Evolutionary conservation across 179 eudicot genomes (phyloP), one percentile per base, ranked within the genome.

Genomic region (Beta lomatogona): DNA sequence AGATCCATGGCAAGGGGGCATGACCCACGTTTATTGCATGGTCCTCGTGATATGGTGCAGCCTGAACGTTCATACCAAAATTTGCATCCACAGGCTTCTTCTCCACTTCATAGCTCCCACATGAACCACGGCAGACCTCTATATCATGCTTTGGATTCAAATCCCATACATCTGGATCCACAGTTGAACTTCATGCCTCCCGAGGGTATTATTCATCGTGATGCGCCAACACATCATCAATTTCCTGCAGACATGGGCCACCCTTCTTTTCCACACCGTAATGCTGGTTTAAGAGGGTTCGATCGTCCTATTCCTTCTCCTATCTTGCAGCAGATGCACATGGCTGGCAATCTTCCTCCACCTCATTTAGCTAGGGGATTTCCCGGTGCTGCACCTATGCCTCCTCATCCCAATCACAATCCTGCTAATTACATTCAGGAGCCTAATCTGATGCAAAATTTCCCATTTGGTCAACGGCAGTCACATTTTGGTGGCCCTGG

Each of bases 291-390:
- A 54, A 68, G 90, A 4, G 87, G 90, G 77, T 91, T 88, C 79
- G 97, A 96, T 84, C 83, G 71, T 77, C 91, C 87, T 52, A 67
- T 83, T 71, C 96, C 88, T 82, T 90, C 86, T 81, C 86, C 90
- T 63, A 81, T 89, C 72, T 79, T 91, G 77, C 98, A 88, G 81
- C 97, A 89, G 85, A 89, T 92, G 97, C 93, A 86, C 77, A 88
- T 91, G 91, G 77, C 89, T 21, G 89, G 89, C 71, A 88, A 81
- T 83, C 86, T 83, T 73, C 89, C 91, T 58, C 93, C 93, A 36
- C 84, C 88, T 63, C 96, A 89, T 75, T 52, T 83, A 59, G 71
- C 85, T 22, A 88, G 85, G 69, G 92, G 91, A 57, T 82, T 88
- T 76, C 88, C 86, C 19, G 88, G 93, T 79, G 91, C 90, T 53